Conservation (phyloP, 371 early-diverging fungal species). For the Mucor piriformis region DNA sequence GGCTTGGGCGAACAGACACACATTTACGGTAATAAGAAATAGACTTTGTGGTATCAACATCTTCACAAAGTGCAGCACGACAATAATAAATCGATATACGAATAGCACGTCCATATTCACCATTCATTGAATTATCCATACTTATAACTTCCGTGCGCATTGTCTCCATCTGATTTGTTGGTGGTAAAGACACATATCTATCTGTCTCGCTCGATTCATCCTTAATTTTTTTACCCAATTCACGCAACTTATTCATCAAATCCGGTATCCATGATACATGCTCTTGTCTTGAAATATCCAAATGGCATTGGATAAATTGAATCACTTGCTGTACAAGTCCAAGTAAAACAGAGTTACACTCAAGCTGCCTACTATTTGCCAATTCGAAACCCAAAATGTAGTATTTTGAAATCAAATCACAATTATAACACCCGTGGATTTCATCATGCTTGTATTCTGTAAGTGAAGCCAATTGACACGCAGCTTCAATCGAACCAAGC, state of each 20-base stretch:
- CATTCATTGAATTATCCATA: not conserved
- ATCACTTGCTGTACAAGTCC: constrained; percentile 18
- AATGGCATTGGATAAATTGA: constrained; percentile 19
- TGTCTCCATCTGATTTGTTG: not conserved
- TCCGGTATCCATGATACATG: constrained; percentile 28
- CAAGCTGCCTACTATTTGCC: not conserved
- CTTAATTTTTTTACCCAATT: constrained; percentile 38
- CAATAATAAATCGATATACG: constrained; percentile 39
- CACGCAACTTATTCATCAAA: constrained; percentile 28
- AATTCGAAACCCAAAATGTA: constrained; percentile 16
- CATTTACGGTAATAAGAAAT: constrained; percentile 37
- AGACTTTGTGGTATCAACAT: constrained; percentile 26
- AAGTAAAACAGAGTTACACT: constrained; percentile 13
- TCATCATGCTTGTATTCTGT: constrained; percentile 22
- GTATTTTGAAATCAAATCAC: constrained; percentile 19
- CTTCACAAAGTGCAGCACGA: constrained; percentile 27
- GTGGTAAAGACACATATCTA: constrained; percentile 10
- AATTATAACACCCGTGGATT: constrained; percentile 15
- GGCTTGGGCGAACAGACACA: constrained; percentile 26
- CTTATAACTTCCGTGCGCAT: not conserved
- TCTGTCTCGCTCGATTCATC: constrained; percentile 34
- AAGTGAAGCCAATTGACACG: constrained; percentile 9
- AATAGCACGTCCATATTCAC: constrained; percentile 35
- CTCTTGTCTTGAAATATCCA: constrained; percentile 8
- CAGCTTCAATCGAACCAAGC: constrained; percentile 14